Conservation (phyloP, 78 protist genomes). For the Diacronema lutheri region DNA sequence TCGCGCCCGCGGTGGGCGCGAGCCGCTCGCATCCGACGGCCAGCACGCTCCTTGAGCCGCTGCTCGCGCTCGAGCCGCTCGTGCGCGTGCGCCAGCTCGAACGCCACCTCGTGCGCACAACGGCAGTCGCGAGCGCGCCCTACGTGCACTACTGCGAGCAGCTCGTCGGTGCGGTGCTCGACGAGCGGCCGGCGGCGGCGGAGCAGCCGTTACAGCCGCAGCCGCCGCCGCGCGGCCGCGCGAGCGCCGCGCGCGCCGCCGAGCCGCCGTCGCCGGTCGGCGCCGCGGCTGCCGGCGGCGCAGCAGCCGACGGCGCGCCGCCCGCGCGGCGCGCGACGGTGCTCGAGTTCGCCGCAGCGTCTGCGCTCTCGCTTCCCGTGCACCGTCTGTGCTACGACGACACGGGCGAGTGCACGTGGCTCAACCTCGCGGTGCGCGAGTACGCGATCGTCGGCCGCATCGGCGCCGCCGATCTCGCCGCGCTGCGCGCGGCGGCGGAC, state of each 20-base stretch:
- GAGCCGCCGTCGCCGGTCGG: neutral
- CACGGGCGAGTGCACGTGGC: too few species aligned
- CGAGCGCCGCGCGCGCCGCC: neutral
- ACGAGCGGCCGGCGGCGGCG: neutral
- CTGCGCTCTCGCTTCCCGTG: neutral
- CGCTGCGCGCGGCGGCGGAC: neutral
- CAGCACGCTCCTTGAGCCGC: neutral
- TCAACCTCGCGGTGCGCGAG: neutral
- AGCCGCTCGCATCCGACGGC: too few species aligned
- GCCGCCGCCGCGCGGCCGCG: neutral
- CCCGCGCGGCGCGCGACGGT: slow-evolving; percentile 1
- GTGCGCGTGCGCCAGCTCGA: neutral
- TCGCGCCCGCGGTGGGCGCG: too few species aligned
- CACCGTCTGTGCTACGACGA: neutral
- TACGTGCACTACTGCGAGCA: neutral
- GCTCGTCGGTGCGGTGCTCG: neutral
- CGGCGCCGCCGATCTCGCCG: neutral
- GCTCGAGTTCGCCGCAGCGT: neutral
- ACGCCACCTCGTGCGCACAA: neutral
- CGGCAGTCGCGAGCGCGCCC: neutral
- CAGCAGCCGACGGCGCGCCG: too few species aligned
- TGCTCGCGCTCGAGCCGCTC: neutral
- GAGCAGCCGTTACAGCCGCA: neutral
- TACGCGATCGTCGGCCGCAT: neutral
- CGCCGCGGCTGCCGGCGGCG: neutral